Base-by-base conservation (phyloP, 225 moss, liverwort and hornwort species). In the Thuidium tamariscinum region DNA sequence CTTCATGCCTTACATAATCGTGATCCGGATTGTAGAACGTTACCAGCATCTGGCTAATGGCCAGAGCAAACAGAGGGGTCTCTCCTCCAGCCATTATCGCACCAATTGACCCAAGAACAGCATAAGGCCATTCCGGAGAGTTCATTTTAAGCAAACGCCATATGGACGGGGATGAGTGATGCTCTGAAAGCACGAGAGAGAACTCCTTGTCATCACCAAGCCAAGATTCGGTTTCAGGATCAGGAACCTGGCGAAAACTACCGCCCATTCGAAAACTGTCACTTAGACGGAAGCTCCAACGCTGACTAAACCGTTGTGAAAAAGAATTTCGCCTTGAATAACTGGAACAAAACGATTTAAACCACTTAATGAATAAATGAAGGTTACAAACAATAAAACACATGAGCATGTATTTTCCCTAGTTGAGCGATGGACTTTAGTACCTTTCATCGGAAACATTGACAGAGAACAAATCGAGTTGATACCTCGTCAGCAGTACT, bases 51-150 rank as follows among this genome's bases (percentile, higher is more conserved):
- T 97, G 95, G 75, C 97, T 96, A 55, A 99, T 95, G 44, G 96
- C 97, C 85, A 96, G 84, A 18, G 99, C 97, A 84, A 99, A 99
- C 13, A 96, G 92, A 78, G 99, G 99, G 25, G 97, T 96, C 89
- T 97, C 95, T 39, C 89, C 91, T 83, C 99, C 99, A 77, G 96
- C 95, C 88, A 95, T 91, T 78, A 96, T 91, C 54, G 99, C 99
- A 69, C 99, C 99, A 71, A 94, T 56, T 39, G 94, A 94, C n/a
- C 96, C 99, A 11, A 96, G 79, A 80, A 96, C 42, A 39, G 94
- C 99, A 66, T 99, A 94, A 18, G 95, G 97, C 99, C 97, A 96
- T 90, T 99, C 99, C 19, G 96, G 96, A 37, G 99, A 79, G 90
- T 99, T 99, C 80, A 99, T 92, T 83, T 95, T 95, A 44, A 96